Evolutionary conservation across 2,329 filamentous ascomycete species (phyloP), one percentile per base, ranked within the genome.

Genomic region (Amauroascus niger): DNA sequence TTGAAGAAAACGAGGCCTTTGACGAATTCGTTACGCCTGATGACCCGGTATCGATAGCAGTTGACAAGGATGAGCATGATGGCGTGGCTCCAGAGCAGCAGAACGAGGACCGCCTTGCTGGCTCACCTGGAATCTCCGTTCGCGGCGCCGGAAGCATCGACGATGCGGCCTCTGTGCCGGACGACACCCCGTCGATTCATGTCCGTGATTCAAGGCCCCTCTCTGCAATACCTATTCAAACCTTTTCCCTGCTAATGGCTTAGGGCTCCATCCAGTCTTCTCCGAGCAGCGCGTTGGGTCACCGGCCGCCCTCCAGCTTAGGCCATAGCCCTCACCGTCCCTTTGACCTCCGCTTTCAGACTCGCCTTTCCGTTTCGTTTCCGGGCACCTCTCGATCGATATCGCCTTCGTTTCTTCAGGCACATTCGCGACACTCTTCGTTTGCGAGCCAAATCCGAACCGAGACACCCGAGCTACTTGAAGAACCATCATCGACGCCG

Each of bases 261-360:
- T 58, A 78, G 74, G 79, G 74, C 49, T 82, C 79, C 9, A 57
- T 75, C 51, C 62, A 73, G 14, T 81, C 79, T 18, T 78, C 88
- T 4, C 81, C 83, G n/a, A 89, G 88, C 69, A 88, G 85, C 63
- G 74, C 86, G 35, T 77, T 88, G 26, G 82, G 83, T 3, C 83
- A 84, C 33, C 76, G 84, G 55, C 84, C 84, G 14, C 78, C 85
- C 55, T 78, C 81, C 18, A 78, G 81, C 57, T 70, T 86, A 59
- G 88, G 85, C 61, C 84, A 88, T 13, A 87, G 86, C 14, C 87
- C 87, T 18, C 86, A 96, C 63, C 83, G 91, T 64, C 91, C 93
- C 3, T 98, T 98, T 68, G 93, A 98, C 67, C 83, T 88, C 59
- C 83, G 93, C 53, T 98, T 98, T 70, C 89, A 94, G 66, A 91